These are phyloP conservation scores for Vigna trinervia DNA, from an alignment of 306 rosid species.

Conservation along the genomic window DNA sequence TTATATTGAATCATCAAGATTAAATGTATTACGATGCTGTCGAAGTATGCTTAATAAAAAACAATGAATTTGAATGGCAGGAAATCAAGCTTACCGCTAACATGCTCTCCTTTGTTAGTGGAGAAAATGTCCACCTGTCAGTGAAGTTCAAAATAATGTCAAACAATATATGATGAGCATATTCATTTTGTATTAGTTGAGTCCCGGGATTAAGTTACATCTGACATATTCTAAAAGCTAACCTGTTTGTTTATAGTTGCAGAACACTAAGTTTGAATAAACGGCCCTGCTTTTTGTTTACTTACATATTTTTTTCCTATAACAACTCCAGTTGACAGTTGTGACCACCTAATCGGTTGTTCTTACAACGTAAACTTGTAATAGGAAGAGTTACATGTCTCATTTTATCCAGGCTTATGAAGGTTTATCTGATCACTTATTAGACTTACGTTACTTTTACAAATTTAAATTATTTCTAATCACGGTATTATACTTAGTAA, in stretches of 20 bases:
- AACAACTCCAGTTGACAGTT: not conserved
- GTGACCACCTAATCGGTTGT: not conserved
- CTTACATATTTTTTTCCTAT: not conserved
- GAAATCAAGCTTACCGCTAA: conserved; percentile 61
- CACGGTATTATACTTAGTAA: too few relatives aligned
- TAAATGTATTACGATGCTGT: conserved; percentile 1
- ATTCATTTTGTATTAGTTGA: conserved; percentile 32
- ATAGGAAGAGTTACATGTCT: not conserved
- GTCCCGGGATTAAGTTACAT: not conserved
- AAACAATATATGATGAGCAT: conserved; percentile 15
- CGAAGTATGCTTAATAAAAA: conserved; percentile 23
- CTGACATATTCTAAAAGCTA: not conserved
- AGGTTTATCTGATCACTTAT: too few relatives aligned
- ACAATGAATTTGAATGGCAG: conserved; percentile 2
- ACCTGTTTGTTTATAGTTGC: not conserved
- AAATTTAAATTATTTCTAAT: too few relatives aligned
- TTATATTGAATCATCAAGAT: conserved; percentile 2
- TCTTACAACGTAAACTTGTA: not conserved
- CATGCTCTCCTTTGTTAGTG: conserved; percentile 77
- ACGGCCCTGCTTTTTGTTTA: not conserved
- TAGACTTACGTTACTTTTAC: too few relatives aligned
- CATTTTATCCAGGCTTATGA: too few relatives aligned
- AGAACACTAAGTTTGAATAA: not conserved
- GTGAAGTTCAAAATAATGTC: conserved; percentile 43
- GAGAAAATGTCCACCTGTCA: conserved; percentile 90